phyloP scores from a whole-genome alignment of 129 eudicot species.

The Escallonia herrerae region DNA sequence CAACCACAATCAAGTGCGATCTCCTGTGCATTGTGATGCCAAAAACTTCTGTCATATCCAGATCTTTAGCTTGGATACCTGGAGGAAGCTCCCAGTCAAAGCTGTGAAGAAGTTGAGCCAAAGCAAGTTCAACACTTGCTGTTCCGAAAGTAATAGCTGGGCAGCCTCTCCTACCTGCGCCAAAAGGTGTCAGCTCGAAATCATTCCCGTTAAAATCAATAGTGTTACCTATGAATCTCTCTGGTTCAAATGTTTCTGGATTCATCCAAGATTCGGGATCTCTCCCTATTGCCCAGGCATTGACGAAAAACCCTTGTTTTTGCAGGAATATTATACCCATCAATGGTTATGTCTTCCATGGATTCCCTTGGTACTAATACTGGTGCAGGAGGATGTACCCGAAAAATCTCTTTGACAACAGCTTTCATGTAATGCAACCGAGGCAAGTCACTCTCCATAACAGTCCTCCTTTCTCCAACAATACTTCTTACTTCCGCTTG shows the following conservation, averaged over 20 bases:
- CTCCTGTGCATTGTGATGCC: slow-evolving; percentile 31
- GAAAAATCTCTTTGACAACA: slow-evolving; percentile 31
- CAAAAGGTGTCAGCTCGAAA: slow-evolving; percentile 47
- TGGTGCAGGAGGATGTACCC: slow-evolving; percentile 38
- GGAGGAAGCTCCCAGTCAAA: slow-evolving; percentile 47
- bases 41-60: slow-evolving; percentile 34
- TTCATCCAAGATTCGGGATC: slow-evolving; percentile 38
- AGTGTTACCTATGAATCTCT: slow-evolving; percentile 26
- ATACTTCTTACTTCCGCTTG: slow-evolving; percentile 33
- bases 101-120: slow-evolving; percentile 35
- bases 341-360: slow-evolving; percentile 22
- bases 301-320: slow-evolving; percentile 28
- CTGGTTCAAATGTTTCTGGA: slow-evolving; percentile 37
- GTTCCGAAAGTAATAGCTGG: slow-evolving; percentile 34
- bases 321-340: slow-evolving; percentile 33
- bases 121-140: slow-evolving; percentile 27
- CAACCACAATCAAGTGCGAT: slow-evolving; percentile 20
- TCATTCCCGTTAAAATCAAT: slow-evolving; percentile 42
- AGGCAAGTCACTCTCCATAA: slow-evolving; percentile 31
- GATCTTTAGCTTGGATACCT: slow-evolving; percentile 25
- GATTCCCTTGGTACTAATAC: slow-evolving; percentile 39
- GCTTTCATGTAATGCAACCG: slow-evolving; percentile 37
- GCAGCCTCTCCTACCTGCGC: slow-evolving; percentile 47
- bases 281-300: slow-evolving; percentile 49
- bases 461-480: slow-evolving; percentile 15